Percentiles rank a stretch among this genome's conserved stretches.
These are phyloP conservation scores for Arthrocladium fulminans DNA, from an alignment of 2,329 filamentous ascomycete genomes.

Conservation along the genomic window DNA sequence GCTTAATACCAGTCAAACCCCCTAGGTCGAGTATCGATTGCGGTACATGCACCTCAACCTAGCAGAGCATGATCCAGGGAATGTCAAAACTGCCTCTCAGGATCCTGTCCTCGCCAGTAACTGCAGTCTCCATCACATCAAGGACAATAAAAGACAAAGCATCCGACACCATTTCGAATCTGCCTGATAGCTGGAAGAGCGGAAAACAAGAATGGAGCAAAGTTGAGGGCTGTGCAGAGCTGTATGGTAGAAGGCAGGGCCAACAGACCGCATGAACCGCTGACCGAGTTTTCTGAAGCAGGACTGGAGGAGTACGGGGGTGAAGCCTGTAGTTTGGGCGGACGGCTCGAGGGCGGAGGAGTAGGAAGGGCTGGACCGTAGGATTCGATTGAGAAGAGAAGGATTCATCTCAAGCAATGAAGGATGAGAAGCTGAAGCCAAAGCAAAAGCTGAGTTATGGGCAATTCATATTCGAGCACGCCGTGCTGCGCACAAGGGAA, in stretches of 20 bases:
- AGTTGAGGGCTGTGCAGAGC: slow-evolving; percentile 12
- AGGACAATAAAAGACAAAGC: slow-evolving; percentile 12
- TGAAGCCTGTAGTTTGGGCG: slow-evolving; percentile 14
- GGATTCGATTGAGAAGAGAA: not conserved
- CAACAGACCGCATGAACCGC: slow-evolving; percentile 3
- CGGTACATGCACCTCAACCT: slow-evolving; percentile 15
- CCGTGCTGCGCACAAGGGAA: too few relatives aligned
- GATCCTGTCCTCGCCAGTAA: slow-evolving; percentile 8
- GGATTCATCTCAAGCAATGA: not conserved
- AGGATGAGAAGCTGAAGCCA: not conserved
- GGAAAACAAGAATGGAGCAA: slow-evolving; percentile 15
- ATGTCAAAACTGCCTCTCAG: not conserved
- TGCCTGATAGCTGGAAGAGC: slow-evolving; percentile 9
- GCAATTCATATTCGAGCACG: too few relatives aligned
- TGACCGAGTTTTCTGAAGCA: slow-evolving; percentile 12
- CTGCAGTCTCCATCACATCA: slow-evolving; percentile 10
- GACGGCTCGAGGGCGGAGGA: slow-evolving; percentile 1
- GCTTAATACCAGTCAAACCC: slow-evolving; percentile 6
- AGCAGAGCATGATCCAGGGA: slow-evolving; percentile 4
- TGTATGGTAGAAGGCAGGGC: not conserved
- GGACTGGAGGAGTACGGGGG: slow-evolving; percentile 14
- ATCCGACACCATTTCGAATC: not conserved
- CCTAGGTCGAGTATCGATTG: slow-evolving; percentile 10
- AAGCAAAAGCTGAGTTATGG: not conserved
- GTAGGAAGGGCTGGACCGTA: slow-evolving; percentile 13